Base-by-base conservation (phyloP, 2,329 filamentous ascomycete genomes). In the Dactylellina leptospora region DNA sequence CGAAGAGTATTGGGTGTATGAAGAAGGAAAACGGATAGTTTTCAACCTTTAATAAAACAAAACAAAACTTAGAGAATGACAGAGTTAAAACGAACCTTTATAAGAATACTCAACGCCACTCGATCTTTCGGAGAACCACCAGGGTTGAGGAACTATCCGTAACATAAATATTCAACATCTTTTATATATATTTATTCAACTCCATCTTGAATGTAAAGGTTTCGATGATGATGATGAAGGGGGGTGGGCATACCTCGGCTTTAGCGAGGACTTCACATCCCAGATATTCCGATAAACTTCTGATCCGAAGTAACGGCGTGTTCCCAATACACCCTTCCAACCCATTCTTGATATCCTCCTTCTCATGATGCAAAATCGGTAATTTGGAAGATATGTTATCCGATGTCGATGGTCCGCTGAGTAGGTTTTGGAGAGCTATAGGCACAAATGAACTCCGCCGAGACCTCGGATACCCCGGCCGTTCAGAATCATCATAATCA, bases 121-220 rank as follows among this genome's bases (percentile, higher is more conserved):
- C 95, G 87, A 80, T 99, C 95, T 80, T 99, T 99, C 40, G 95
- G 93, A 76, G 90, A 91, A 13, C 95, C 95, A 2, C 93, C 93
- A 53, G 93, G 95, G 81, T 99, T 97, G 60, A 99, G 85, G 78
- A 96, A 96, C 85, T 77, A 40, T 11, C 13, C 13, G 5, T 40
- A 5, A 40, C 36, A 40, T n/a, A 40, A 4, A 40, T n/a, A n/a
- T n/a, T n/a, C n/a, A n/a, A n/a, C n/a, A n/a, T n/a, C n/a, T n/a
- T n/a, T n/a, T n/a, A n/a, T n/a, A n/a, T n/a, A n/a, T n/a, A n/a
- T n/a, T n/a, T n/a, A n/a, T n/a, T n/a, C n/a, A n/a, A n/a, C n/a
- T n/a, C n/a, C n/a, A n/a, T n/a, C n/a, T n/a, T n/a, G n/a, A n/a
- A n/a, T n/a, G n/a, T n/a, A n/a, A n/a, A n/a, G n/a, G n/a, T n/a